phyloP scores from a whole-genome alignment of 768 basidiomycete genomes.

The Russula sp. region DNA sequence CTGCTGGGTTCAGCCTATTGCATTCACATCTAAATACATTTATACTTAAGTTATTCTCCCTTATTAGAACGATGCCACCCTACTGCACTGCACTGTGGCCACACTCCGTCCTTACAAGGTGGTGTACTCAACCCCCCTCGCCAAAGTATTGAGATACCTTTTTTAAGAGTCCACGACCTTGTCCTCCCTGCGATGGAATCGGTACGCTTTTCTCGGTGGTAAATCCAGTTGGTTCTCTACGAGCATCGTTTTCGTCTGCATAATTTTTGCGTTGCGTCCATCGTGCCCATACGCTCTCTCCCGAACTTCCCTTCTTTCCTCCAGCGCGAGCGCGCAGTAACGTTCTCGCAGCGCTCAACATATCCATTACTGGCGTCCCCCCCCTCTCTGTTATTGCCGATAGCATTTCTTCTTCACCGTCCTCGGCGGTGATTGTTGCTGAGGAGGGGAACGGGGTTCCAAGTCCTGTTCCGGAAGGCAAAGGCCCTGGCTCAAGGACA shows the following conservation, averaged over 20 bases:
- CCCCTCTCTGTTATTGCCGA: conserved; percentile 13
- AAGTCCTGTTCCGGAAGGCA: conserved; percentile 31
- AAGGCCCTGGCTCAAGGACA: conserved; percentile 51
- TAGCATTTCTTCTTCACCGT: conserved; percentile 16
- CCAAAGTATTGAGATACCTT: conserved; percentile 22
- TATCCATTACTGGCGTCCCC: conserved; percentile 18
- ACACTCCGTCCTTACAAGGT: not conserved
- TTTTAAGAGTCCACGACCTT: conserved; percentile 18
- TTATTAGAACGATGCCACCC: not conserved
- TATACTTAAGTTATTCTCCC: not conserved
- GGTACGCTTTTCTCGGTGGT: conserved; percentile 3
- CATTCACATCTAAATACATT: not conserved
- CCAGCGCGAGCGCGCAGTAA: conserved; percentile 12
- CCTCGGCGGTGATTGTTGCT: not conserved
- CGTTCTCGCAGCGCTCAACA: conserved; percentile 18
- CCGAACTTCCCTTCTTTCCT: conserved; percentile 8
- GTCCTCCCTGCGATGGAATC: conserved; percentile 5
- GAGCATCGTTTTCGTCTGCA: conserved; percentile 13
- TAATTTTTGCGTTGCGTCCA: conserved; percentile 16
- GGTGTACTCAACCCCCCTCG: conserved; percentile 13
- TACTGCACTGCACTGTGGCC: not conserved
- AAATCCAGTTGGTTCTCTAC: conserved; percentile 3
- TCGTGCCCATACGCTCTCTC: conserved; percentile 13
- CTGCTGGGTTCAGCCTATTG: not conserved
- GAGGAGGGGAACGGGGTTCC: not conserved